A percentile compares a stretch with the other conserved stretches of the same genome.
Evolutionary conservation across 805 yeast species (phyloP).

Genomic region (Blastobotrys americana): DNA sequence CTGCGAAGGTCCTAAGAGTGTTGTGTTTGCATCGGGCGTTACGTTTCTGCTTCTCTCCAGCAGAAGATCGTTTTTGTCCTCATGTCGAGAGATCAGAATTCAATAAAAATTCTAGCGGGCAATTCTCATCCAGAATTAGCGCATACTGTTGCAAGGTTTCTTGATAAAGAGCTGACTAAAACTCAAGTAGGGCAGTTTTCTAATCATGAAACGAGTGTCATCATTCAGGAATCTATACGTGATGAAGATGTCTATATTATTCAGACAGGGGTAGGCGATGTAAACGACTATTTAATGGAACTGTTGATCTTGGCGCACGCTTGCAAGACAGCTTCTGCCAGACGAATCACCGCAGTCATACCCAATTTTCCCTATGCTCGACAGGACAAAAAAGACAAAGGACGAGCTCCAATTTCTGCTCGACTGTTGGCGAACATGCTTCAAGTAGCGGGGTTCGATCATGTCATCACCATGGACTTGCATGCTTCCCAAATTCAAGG

Average conservation of each 20-base stretch:
- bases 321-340: slow-evolving; percentile 90
- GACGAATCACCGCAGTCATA: slow-evolving; percentile 87
- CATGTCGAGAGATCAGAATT: slow-evolving; percentile 27
- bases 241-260: slow-evolving; percentile 83
- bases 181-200: slow-evolving; percentile 80
- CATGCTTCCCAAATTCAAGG: slow-evolving; percentile 99
- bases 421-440: slow-evolving; percentile 86
- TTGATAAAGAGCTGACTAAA: slow-evolving; percentile 63
- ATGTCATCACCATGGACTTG: slow-evolving; percentile 92
- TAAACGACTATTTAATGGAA: slow-evolving; percentile 85
- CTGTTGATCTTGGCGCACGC: slow-evolving; percentile 86
- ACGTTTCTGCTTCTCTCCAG: too few species aligned
- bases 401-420: slow-evolving; percentile 95
- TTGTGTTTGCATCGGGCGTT: too few species aligned
- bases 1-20: too few species aligned
- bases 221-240: slow-evolving; percentile 80
- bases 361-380: slow-evolving; percentile 97
- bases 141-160: slow-evolving; percentile 52
- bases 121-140: slow-evolving; percentile 85
- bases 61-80: background rate
- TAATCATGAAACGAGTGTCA: slow-evolving; percentile 81
- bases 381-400: slow-evolving; percentile 94
- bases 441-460: slow-evolving; percentile 91
- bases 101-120: slow-evolving; percentile 54
- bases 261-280: slow-evolving; percentile 79